Percentiles rank a stretch among this genome's conserved stretches.
These are phyloP conservation scores for Penicillium sp. DNA, from an alignment of 2,329 filamentous ascomycete species.

Conservation along the genomic window DNA sequence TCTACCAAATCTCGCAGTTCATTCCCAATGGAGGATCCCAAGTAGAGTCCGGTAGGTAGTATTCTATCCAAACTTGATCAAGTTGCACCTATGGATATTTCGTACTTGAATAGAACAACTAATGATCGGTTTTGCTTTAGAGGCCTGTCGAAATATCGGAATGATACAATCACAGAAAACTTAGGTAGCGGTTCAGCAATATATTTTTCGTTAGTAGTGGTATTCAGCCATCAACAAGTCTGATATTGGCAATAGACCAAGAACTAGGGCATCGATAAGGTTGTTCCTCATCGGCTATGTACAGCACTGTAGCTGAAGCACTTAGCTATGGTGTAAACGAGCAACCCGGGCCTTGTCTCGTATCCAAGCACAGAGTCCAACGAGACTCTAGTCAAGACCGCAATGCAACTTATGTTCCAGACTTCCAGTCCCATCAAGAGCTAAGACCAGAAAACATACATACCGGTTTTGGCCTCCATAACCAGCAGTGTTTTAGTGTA, in stretches of 20 bases:
- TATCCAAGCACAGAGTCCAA: not conserved
- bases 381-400: not conserved
- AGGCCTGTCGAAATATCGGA: not conserved
- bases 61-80: not conserved
- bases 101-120: not conserved
- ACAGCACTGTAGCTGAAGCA: slow-evolving; percentile 2
- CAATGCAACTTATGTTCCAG: not conserved
- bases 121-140: not conserved
- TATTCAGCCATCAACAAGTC: not conserved
- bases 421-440: not conserved
- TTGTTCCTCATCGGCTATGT: not conserved
- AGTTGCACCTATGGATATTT: not conserved
- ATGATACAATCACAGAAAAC: no score
- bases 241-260: not conserved
- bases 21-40: not conserved
- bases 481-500: not conserved
- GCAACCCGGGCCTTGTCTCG: not conserved
- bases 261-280: no score
- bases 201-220: not conserved
- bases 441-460: not conserved
- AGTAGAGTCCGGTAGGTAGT: not conserved
- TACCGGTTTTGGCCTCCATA: not conserved
- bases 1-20: not conserved
- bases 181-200: not conserved
- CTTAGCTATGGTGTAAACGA: not conserved